Evolutionary conservation across 78 protist species (phyloP).

Genomic region (Bigelowiella natans): DNA sequence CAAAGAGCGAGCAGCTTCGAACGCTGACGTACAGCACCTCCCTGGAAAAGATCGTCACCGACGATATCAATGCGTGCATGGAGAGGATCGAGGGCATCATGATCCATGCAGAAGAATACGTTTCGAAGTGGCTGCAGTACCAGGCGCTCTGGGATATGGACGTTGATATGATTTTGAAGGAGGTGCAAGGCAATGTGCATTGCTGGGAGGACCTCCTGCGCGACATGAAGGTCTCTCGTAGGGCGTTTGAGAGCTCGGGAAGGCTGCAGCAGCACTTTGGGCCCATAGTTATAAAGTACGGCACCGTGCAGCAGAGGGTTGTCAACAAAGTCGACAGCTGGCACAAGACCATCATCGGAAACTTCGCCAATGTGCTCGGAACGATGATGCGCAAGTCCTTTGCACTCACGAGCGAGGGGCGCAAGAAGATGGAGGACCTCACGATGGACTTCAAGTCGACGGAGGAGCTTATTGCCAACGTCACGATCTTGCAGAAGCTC

Average conservation of each 20-base stretch:
- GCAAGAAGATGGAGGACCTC: background rate
- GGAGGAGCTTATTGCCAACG: background rate
- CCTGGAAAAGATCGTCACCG: background rate
- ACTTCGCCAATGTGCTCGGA: background rate
- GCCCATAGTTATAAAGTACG: background rate
- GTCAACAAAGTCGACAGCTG: background rate
- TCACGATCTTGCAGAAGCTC: background rate
- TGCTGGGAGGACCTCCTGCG: background rate
- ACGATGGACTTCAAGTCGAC: background rate
- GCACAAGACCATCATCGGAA: background rate
- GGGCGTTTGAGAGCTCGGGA: background rate
- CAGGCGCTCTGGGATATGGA: constrained; percentile 20
- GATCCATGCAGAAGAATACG: background rate
- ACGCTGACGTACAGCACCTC: background rate
- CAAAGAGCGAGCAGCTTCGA: background rate
- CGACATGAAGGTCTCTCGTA: background rate
- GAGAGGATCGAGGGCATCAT: background rate
- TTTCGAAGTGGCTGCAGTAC: background rate
- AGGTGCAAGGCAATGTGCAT: background rate
- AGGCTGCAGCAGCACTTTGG: background rate
- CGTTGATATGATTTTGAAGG: background rate
- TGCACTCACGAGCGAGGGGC: background rate
- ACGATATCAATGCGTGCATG: background rate
- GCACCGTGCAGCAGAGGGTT: constrained; percentile 1
- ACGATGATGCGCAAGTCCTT: background rate